Evolutionary conservation across 345 rosid genomes (phyloP), one percentile per base, ranked within the genome.

Genomic region (Dimocarpus longan): DNA sequence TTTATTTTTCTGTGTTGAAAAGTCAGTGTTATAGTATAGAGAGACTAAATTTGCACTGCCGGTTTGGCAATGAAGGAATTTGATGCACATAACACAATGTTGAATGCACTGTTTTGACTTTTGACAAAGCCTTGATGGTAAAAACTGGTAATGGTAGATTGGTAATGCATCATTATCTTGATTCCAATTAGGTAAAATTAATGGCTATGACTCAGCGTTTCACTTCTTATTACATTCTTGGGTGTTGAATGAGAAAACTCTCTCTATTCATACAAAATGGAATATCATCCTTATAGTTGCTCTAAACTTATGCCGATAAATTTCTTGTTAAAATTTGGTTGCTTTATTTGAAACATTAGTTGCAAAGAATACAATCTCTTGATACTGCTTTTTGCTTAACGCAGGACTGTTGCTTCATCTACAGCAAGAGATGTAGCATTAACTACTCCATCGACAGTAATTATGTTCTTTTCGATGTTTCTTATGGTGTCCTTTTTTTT

Each of bases 351-450:
- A 11, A 11, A 43, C 4, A 24, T 39, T 48, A 66, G 39, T 67
- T 43, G 46, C 21, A 44, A 18, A 18, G 18, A 67, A 43, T 4
- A 1, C 13, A 28, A 59, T n/a, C 10, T 70, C 52, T 76, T 66
- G 48, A 37, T n/a, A 4, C 15, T 37, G 13, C 52, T 22, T 76
- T 52, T 52, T 62, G 1, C 11, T 37, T 21, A 24, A 62, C 64
- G 50, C 57, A 82, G 85, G 66, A 59, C 26, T 16, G 74, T 5
- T 54, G 50, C 77, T 79, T 79, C 65, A 21, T n/a, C 76, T 21
- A 22, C 70, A 76, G 19, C 37, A 39, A 66, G 43, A 50, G 80
- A 79, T 76, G 80, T 74, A 37, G 12, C 64, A 19, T 42, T 59
- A 62, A n/a, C 15, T 16, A 48, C 75, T 67, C 42, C 10, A 52